Evolutionary conservation across 805 yeast species (phyloP).

Genomic region (Limtongia smithiae): DNA sequence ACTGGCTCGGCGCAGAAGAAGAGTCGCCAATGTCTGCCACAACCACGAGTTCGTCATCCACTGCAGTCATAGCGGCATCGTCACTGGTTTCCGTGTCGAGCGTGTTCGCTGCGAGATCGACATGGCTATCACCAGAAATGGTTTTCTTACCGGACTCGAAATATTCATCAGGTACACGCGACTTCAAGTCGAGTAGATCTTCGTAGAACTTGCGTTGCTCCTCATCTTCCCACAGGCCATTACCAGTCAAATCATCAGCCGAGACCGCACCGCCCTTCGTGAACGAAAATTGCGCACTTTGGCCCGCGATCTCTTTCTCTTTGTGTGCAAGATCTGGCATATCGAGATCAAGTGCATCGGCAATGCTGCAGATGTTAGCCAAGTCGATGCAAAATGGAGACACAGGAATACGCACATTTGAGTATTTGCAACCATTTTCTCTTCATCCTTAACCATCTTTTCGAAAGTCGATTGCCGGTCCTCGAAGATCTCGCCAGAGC

Average conservation of each 20-base stretch:
- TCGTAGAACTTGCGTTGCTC: conserved; percentile 65
- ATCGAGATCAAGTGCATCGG: conserved; percentile 42
- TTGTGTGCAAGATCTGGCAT: conserved; percentile 40
- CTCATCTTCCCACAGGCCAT: conserved; percentile 58
- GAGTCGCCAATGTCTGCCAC: conserved; percentile 38
- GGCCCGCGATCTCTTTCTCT: conserved; percentile 32
- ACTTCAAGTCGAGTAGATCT: conserved; percentile 64
- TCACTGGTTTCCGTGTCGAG: conserved; percentile 38
- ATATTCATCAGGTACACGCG: conserved; percentile 55
- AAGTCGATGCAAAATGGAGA: neutral
- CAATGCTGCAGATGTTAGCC: conserved; percentile 35
- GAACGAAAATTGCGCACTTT: conserved; percentile 19
- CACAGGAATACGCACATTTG: conserved; percentile 28
- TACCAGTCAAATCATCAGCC: conserved; percentile 32
- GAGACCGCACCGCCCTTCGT: conserved; percentile 29
- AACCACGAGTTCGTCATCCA: conserved; percentile 49
- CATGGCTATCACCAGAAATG: conserved; percentile 19
- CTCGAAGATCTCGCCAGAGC: conserved; percentile 60
- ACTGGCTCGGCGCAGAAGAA: conserved; percentile 7
- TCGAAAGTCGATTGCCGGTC: conserved; percentile 34
- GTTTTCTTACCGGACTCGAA: conserved; percentile 42
- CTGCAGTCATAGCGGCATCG: conserved; percentile 41
- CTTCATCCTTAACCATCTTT: conserved; percentile 38
- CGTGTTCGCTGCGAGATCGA: conserved; percentile 19
- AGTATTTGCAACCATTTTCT: conserved; percentile 45